Conservation (phyloP, 2,329 filamentous ascomycete species). For the Chrysosporium queenslandicum region DNA sequence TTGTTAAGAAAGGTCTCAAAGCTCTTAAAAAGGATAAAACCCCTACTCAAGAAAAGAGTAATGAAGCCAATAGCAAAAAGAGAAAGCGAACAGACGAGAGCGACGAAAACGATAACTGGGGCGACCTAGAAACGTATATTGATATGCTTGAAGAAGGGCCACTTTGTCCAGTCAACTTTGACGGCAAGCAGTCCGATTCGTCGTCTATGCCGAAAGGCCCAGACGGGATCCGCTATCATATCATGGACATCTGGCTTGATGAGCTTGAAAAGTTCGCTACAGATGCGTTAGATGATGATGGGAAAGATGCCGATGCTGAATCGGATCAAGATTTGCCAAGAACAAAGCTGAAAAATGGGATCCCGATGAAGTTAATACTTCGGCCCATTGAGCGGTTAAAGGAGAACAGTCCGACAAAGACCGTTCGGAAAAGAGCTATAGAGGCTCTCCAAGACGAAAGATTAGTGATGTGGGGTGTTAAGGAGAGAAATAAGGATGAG, state of each 20-base stretch:
- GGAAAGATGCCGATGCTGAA: slow-evolving; percentile 18
- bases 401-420: slow-evolving; percentile 54
- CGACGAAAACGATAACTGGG: slow-evolving; percentile 19
- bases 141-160: slow-evolving; percentile 34
- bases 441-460: slow-evolving; percentile 66
- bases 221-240: slow-evolving; percentile 75
- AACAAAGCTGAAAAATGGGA: slow-evolving; percentile 29
- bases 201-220: slow-evolving; percentile 50
- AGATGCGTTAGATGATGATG: slow-evolving; percentile 34
- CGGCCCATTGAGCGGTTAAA: slow-evolving; percentile 38
- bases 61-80: slow-evolving; percentile 20
- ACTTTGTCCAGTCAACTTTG: slow-evolving; percentile 34
- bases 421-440: slow-evolving; percentile 57
- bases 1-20: slow-evolving; percentile 26
- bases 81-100: slow-evolving; percentile 20
- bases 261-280: slow-evolving; percentile 65
- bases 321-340: slow-evolving; percentile 14
- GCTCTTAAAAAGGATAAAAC: slow-evolving; percentile 28
- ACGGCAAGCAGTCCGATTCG: slow-evolving; percentile 12
- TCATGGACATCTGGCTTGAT: slow-evolving; percentile 84
- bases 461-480: slow-evolving; percentile 51
- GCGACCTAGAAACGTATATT: slow-evolving; percentile 30
- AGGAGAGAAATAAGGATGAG: slow-evolving; percentile 34
- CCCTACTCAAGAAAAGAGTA: slow-evolving; percentile 18
- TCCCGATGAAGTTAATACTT: slow-evolving; percentile 35